phyloP scores from a whole-genome alignment of 176 grass and related monocot species.

The Rhynchospora breviuscula region DNA sequence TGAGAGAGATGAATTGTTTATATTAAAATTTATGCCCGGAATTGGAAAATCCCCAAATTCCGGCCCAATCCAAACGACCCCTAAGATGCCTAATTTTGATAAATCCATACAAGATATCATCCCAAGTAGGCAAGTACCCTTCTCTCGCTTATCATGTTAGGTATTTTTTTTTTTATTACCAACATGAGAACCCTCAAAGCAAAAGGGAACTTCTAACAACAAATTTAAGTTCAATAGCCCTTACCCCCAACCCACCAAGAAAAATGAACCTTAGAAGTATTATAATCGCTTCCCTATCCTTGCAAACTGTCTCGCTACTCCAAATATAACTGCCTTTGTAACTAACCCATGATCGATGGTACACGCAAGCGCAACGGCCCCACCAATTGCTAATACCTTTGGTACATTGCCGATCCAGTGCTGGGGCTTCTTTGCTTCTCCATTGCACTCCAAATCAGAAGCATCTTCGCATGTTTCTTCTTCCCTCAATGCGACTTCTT shows the following conservation, averaged over 20 bases:
- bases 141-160: slow-evolving; percentile 4
- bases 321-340: slow-evolving; percentile 77
- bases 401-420: slow-evolving; percentile 60
- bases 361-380: slow-evolving; percentile 64
- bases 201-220: background rate
- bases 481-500: slow-evolving; percentile 35
- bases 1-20: too few relatives aligned
- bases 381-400: slow-evolving; percentile 53
- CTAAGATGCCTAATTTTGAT: slow-evolving; percentile 6
- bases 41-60: too few relatives aligned
- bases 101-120: background rate
- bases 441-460: slow-evolving; percentile 32
- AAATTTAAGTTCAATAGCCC: background rate
- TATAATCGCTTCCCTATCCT: slow-evolving; percentile 51
- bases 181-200: slow-evolving; percentile 3
- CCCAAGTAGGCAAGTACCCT: background rate
- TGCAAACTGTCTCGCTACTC: slow-evolving; percentile 80
- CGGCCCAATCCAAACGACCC: too few relatives aligned
- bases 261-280: background rate
- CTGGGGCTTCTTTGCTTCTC: slow-evolving; percentile 49
- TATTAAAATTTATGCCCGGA: too few relatives aligned
- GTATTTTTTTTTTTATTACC: background rate
- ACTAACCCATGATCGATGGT: slow-evolving; percentile 72
- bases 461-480: slow-evolving; percentile 1
- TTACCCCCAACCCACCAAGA: background rate